These are phyloP conservation scores for Saccharum officinarum DNA, from an alignment of 176 grass and related monocot genomes.

Conservation along the genomic window DNA sequence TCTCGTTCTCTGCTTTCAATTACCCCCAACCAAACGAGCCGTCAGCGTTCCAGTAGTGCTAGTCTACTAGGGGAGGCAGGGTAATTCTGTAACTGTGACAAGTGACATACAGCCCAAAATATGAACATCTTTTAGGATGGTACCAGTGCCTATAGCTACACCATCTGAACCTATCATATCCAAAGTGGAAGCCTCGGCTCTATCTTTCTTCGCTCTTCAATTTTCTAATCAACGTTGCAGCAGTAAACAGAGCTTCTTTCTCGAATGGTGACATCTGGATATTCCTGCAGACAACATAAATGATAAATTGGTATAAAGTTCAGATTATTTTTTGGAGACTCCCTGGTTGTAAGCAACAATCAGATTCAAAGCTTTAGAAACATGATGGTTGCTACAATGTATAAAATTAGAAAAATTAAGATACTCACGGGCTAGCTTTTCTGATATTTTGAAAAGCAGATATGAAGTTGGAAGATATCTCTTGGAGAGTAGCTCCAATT, in stretches of 20 bases:
- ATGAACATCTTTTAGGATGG: background rate
- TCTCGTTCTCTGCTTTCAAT: too few relatives aligned
- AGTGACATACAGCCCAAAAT: background rate
- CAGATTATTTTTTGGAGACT: background rate
- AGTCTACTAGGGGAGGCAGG: background rate
- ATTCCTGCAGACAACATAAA: slow-evolving; percentile 39
- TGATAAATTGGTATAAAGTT: slow-evolving; percentile 8
- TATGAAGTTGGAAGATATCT: slow-evolving; percentile 75
- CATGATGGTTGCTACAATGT: background rate
- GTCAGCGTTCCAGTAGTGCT: background rate
- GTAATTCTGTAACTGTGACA: background rate
- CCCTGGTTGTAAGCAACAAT: slow-evolving; percentile 24
- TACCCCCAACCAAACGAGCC: too few relatives aligned
- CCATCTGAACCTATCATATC: background rate
- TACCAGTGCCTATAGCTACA: background rate
- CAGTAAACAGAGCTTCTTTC: slow-evolving; percentile 78
- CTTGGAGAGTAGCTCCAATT: slow-evolving; percentile 54
- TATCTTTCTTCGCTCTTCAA: slow-evolving; percentile 25
- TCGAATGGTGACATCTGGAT: slow-evolving; percentile 63
- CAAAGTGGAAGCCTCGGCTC: background rate
- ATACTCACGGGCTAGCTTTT: slow-evolving; percentile 53
- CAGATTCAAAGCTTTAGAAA: slow-evolving; percentile 14
- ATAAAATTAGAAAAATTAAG: background rate
- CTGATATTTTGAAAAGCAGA: slow-evolving; percentile 65
- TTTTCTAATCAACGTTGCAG: slow-evolving; percentile 44